phyloP scores from a whole-genome alignment of 257 asterid genomes.

The Asclepias syriaca region DNA sequence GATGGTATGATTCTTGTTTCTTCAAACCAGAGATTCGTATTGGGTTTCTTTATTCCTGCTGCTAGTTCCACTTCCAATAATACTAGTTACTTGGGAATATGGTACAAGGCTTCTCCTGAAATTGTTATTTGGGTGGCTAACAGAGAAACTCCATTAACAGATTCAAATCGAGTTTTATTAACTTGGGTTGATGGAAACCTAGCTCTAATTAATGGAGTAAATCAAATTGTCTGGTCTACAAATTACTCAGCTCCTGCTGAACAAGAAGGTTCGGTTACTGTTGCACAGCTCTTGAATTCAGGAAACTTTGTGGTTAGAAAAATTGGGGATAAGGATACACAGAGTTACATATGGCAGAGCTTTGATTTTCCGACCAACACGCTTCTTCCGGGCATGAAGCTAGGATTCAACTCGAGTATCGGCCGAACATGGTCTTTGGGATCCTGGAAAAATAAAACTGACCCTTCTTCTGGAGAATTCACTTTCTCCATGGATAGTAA shows the following conservation, averaged over 20 bases:
- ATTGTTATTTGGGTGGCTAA: conserved; percentile 28
- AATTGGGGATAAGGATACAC: not conserved
- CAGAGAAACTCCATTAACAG: conserved; percentile 14
- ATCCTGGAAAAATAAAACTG: conserved; percentile 20
- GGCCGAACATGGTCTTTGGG: conserved; percentile 12
- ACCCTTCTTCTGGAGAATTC: conserved; percentile 27
- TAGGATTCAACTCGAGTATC: conserved; percentile 12
- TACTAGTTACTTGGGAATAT: conserved; percentile 23
- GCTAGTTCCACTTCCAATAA: conserved; percentile 1
- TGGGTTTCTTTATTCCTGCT: conserved; percentile 21
- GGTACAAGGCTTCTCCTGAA: conserved; percentile 20
- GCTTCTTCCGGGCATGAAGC: conserved; percentile 17
- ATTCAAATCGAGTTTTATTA: conserved; percentile 12
- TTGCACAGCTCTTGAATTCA: conserved; percentile 23
- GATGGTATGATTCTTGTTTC: conserved; percentile 11
- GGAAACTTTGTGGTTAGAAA: conserved; percentile 24
- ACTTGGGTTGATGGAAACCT: conserved; percentile 13
- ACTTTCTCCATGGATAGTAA: conserved; percentile 11
- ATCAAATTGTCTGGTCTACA: conserved; percentile 20
- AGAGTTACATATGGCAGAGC: conserved; percentile 25
- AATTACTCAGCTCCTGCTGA: not conserved
- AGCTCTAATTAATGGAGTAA: conserved; percentile 5
- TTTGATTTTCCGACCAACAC: conserved; percentile 25
- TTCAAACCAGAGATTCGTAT: conserved; percentile 14
- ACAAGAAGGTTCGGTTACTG: conserved; percentile 4